A percentile compares a stretch with the other conserved stretches of the same genome.
Evolutionary conservation across 257 asterid species (phyloP).

Genomic region (Vinca minor): DNA sequence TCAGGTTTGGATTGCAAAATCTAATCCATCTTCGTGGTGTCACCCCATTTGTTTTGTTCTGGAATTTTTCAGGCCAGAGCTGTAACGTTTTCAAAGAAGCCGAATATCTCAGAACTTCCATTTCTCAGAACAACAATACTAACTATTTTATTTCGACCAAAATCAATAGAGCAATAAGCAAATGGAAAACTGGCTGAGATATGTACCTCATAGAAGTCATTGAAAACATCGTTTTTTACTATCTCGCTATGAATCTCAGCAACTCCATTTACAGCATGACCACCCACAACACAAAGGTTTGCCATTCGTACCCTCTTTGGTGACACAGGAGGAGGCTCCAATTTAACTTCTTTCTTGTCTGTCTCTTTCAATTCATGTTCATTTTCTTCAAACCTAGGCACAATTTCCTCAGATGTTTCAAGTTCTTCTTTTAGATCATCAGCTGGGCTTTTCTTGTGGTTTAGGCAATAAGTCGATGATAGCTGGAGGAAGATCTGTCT

Average conservation of each 20-base stretch:
- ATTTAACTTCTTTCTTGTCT: constrained; percentile 22
- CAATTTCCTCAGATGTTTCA: constrained; percentile 17
- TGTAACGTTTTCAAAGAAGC: constrained; percentile 22
- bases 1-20: constrained; percentile 69
- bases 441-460: constrained; percentile 22
- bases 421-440: constrained; percentile 25
- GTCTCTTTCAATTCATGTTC: constrained; percentile 27
- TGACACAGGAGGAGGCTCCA: constrained; percentile 32
- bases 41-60: constrained; percentile 38
- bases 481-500: constrained; percentile 59
- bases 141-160: background rate
- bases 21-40: constrained; percentile 85
- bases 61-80: constrained; percentile 84
- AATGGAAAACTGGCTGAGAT: background rate
- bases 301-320: constrained; percentile 82
- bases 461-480: constrained; percentile 28
- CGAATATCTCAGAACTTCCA: constrained; percentile 14
- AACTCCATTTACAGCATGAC: constrained; percentile 87
- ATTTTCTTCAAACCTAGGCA: constrained; percentile 22
- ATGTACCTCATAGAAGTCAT: constrained; percentile 65
- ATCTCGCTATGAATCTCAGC: constrained; percentile 84
- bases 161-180: background rate
- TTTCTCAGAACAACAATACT: constrained; percentile 5
- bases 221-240: constrained; percentile 69
- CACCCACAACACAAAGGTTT: constrained; percentile 75